A percentile compares a stretch with the other conserved stretches of the same genome.
Conservation (phyloP, 495 filamentous ascomycete species). For the Trichoderma virens region DNA sequence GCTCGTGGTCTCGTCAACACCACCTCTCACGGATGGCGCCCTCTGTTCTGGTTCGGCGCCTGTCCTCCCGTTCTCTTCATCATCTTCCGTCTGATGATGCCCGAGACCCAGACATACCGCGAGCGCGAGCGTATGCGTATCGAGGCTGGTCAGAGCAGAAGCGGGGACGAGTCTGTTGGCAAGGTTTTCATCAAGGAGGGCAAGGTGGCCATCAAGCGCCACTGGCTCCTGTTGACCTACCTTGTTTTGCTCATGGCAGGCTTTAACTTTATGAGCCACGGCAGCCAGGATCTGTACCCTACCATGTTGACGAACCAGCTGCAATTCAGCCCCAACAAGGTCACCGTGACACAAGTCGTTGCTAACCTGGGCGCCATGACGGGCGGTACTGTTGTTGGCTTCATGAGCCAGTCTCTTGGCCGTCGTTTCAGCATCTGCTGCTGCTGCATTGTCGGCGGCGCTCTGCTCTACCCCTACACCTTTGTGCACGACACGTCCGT, state of each 20-base stretch:
- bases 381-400: conserved; percentile 72
- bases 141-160: conserved; percentile 22
- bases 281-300: conserved; percentile 86
- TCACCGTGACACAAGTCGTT: conserved; percentile 79
- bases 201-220: conserved; percentile 63
- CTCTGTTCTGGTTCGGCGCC: conserved; percentile 82
- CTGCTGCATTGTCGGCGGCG: conserved; percentile 68
- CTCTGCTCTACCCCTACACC: conserved; percentile 74
- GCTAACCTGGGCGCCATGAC: conserved; percentile 75
- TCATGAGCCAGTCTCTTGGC: conserved; percentile 72
- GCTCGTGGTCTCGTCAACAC: conserved; percentile 63
- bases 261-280: conserved; percentile 93
- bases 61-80: conserved; percentile 76
- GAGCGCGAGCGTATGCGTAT: conserved; percentile 55
- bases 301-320: conserved; percentile 77
- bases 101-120: conserved; percentile 64
- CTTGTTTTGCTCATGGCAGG: conserved; percentile 81
- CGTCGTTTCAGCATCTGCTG: conserved; percentile 74
- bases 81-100: conserved; percentile 63
- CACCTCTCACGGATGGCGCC: conserved; percentile 68
- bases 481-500: conserved; percentile 52
- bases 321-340: conserved; percentile 57
- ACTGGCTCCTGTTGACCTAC: conserved; percentile 75
- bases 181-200: conserved; percentile 67
- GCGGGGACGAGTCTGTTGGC: conserved; percentile 29